Percentiles rank a stretch among this genome's conserved stretches.
These are phyloP conservation scores for Yamadazyma pseudoaaseri DNA, from an alignment of 1,139 yeast genomes.

Conservation along the genomic window DNA sequence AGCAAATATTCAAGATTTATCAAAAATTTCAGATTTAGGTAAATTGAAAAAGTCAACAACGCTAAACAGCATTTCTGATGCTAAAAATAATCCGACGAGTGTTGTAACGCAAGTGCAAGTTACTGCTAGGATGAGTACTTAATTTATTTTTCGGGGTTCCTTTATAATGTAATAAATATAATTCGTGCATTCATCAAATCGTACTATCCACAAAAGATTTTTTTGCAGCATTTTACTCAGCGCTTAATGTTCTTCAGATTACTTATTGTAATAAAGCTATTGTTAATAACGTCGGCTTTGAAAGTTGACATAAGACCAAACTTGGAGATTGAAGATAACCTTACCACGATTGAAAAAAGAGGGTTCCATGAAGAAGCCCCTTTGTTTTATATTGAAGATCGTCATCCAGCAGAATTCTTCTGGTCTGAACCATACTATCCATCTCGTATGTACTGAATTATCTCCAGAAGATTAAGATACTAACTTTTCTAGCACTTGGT, in stretches of 20 bases:
- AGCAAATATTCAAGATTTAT: constrained; percentile 19
- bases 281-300: constrained; percentile 1
- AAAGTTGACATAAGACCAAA: constrained; percentile 5
- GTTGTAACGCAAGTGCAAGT: constrained; percentile 49
- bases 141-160: neutral
- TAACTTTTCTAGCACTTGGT: constrained; percentile 29
- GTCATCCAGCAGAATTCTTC: constrained; percentile 25
- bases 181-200: too few species aligned
- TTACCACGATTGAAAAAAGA: constrained; percentile 20
- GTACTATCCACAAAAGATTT: too few species aligned
- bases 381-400: constrained; percentile 26
- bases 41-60: constrained; percentile 30
- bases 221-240: constrained; percentile 5
- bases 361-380: constrained; percentile 38
- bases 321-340: constrained; percentile 5
- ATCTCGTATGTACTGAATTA: constrained; percentile 27
- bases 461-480: constrained; percentile 1
- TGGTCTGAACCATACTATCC: constrained; percentile 34
- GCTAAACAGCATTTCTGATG: constrained; percentile 31
- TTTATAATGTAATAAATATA: too few species aligned
- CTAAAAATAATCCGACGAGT: constrained; percentile 36
- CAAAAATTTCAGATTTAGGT: constrained; percentile 8
- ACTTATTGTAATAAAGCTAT: neutral
- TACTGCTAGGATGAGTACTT: constrained; percentile 43
- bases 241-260: neutral